phyloP scores from a whole-genome alignment of 306 rosid species.

The Phaseolus lunatus region DNA sequence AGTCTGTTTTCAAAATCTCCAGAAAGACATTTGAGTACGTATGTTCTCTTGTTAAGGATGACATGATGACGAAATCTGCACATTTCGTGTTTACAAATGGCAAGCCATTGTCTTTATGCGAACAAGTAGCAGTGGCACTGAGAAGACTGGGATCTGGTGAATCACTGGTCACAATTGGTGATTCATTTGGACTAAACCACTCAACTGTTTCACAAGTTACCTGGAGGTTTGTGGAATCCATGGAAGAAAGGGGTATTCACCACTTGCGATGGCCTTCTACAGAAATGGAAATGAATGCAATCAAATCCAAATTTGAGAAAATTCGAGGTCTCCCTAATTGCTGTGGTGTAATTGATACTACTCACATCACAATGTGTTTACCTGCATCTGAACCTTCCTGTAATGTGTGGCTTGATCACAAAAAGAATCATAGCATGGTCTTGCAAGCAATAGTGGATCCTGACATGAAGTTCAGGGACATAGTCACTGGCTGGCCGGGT shows the following conservation, averaged over 20 bases:
- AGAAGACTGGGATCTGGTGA: constrained; percentile 93
- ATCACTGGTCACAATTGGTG: constrained; percentile 75
- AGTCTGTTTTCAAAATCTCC: constrained; percentile 67
- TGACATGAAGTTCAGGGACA: constrained; percentile 82
- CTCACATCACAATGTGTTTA: constrained; percentile 80
- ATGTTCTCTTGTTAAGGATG: constrained; percentile 88
- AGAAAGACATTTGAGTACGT: constrained; percentile 77
- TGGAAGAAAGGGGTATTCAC: constrained; percentile 80
- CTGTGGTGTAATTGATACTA: constrained; percentile 76
- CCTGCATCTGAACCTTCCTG: constrained; percentile 68
- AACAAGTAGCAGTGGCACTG: constrained; percentile 86
- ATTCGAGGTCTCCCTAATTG: constrained; percentile 83
- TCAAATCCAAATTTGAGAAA: constrained; percentile 79
- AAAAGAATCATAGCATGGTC: constrained; percentile 88
- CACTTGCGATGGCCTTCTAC: constrained; percentile 88
- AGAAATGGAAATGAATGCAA: constrained; percentile 63
- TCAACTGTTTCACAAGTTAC: constrained; percentile 89
- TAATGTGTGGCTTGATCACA: constrained; percentile 80
- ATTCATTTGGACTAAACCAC: constrained; percentile 76
- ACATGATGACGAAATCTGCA: constrained; percentile 70
- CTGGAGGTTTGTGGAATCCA: constrained; percentile 84
- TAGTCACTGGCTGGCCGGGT: constrained; percentile 92
- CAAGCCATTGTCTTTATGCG: constrained; percentile 60
- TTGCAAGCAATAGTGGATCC: constrained; percentile 92
- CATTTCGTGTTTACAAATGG: constrained; percentile 65